Evolutionary conservation across 1,284 basidiomycete genomes (phyloP).

Genomic region (Ceratobasidium sp.): DNA sequence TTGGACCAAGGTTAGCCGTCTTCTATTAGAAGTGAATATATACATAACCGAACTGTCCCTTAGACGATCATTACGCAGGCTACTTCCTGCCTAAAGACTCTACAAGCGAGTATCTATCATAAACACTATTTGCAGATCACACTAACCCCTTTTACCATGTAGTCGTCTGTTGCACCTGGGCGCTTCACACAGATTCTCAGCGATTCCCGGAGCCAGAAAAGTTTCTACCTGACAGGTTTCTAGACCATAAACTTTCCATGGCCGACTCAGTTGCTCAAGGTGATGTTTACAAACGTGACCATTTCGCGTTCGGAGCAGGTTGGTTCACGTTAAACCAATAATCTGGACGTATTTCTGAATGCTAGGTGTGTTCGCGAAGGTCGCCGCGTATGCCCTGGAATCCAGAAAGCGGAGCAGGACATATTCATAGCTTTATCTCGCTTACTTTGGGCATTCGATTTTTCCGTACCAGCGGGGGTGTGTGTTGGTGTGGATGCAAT

Average conservation of each 20-base stretch:
- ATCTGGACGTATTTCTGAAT: neutral
- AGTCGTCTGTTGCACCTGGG: conserved; percentile 13
- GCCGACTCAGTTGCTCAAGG: conserved; percentile 18
- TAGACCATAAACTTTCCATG: conserved; percentile 62
- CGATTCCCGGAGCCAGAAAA: conserved; percentile 88
- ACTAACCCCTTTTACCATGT: neutral
- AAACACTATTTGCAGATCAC: neutral
- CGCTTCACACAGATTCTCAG: conserved; percentile 58
- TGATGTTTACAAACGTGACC: conserved; percentile 14
- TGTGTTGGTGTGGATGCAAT: neutral
- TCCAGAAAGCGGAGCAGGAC: conserved; percentile 24
- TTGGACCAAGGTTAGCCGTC: conserved; percentile 9
- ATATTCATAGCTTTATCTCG: conserved; percentile 28
- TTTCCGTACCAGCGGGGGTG: neutral
- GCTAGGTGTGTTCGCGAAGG: neutral
- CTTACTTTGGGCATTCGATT: conserved; percentile 32
- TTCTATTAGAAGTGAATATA: neutral
- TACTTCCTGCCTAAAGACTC: conserved; percentile 29
- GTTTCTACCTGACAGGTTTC: conserved; percentile 91
- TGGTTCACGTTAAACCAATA: neutral
- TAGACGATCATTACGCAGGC: conserved; percentile 27
- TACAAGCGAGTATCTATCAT: neutral
- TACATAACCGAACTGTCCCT: neutral
- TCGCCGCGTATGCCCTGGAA: conserved; percentile 25
- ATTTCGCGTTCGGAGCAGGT: conserved; percentile 35